Percentiles rank a stretch among this genome's conserved stretches.
Conservation (phyloP, 345 rosid genomes). For the Eucalyptus brandiana region DNA sequence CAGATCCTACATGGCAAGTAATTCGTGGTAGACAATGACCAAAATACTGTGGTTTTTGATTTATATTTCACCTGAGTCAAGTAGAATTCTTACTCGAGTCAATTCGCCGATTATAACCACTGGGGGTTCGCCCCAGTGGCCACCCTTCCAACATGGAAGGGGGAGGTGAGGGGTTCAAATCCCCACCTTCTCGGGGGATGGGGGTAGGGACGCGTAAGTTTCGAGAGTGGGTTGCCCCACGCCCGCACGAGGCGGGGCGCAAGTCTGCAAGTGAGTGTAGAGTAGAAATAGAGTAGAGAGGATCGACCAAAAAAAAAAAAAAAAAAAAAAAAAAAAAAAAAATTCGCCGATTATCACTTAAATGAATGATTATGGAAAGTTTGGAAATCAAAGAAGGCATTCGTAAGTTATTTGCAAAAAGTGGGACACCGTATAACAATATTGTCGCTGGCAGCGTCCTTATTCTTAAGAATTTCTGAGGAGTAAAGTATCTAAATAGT, state of each 20-base stretch:
- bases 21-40: background rate
- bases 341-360: fast-evolving
- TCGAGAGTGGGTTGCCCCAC: too few relatives aligned
- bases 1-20: background rate
- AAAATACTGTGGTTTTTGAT: background rate
- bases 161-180: too few relatives aligned
- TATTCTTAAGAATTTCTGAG: background rate
- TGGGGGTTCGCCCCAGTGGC: too few relatives aligned
- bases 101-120: fast-evolving
- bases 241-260: too few relatives aligned
- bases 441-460: background rate
- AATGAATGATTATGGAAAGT: background rate
- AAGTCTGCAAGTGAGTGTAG: too few relatives aligned
- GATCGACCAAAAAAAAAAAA: too few relatives aligned
- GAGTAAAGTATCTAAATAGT: background rate
- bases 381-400: background rate
- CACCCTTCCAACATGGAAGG: too few relatives aligned
- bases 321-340: too few relatives aligned
- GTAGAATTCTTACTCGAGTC: background rate
- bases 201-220: too few relatives aligned
- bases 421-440: fast-evolving
- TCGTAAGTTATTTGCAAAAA: background rate
- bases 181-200: too few relatives aligned
- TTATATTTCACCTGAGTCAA: background rate
- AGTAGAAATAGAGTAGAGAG: too few relatives aligned